phyloP scores from a whole-genome alignment of 1,139 yeast species.

The Yamadazyma kanchanaburiensis region DNA sequence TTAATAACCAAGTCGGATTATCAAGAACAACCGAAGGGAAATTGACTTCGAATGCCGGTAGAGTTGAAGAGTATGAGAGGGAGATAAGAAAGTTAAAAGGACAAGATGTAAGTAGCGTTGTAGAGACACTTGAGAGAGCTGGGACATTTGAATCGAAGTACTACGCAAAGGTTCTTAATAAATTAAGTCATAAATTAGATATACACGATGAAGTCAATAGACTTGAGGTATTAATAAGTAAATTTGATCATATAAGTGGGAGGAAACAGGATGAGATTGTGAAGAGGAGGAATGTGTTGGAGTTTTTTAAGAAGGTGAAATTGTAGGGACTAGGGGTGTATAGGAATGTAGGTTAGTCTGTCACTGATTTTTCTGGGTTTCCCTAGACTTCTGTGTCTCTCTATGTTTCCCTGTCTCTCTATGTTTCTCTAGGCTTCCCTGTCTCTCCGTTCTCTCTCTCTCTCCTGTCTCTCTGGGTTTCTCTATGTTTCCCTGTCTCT shows the following conservation, averaged over 20 bases:
- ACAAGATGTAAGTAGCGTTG: background rate
- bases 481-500: too few relatives aligned
- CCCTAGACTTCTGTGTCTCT: too few relatives aligned
- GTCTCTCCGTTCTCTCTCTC: too few relatives aligned
- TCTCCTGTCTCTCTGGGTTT: too few relatives aligned
- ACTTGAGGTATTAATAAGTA: constrained; percentile 42
- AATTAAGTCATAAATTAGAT: constrained; percentile 2
- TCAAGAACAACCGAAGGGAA: constrained; percentile 50
- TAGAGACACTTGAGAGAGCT: constrained; percentile 1
- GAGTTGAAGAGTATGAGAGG: constrained; percentile 40
- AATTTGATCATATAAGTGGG: constrained; percentile 4
- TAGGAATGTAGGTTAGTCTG: too few relatives aligned
- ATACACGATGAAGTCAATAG: constrained; percentile 50
- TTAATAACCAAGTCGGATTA: constrained; percentile 53
- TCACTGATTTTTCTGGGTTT: too few relatives aligned
- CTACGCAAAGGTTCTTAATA: constrained; percentile 5
- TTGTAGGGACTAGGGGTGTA: too few relatives aligned
- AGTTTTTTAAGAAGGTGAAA: constrained; percentile 1
- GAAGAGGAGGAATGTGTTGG: constrained; percentile 47
- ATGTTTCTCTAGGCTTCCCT: too few relatives aligned
- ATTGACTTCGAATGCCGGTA: constrained; percentile 48
- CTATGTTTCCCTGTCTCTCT: too few relatives aligned
- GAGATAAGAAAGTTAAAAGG: constrained; percentile 2
- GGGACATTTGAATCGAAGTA: constrained; percentile 3
- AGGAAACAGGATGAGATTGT: constrained; percentile 18